Conservation (phyloP, 805 yeast genomes). For the Tetrapisispora arboricola region DNA sequence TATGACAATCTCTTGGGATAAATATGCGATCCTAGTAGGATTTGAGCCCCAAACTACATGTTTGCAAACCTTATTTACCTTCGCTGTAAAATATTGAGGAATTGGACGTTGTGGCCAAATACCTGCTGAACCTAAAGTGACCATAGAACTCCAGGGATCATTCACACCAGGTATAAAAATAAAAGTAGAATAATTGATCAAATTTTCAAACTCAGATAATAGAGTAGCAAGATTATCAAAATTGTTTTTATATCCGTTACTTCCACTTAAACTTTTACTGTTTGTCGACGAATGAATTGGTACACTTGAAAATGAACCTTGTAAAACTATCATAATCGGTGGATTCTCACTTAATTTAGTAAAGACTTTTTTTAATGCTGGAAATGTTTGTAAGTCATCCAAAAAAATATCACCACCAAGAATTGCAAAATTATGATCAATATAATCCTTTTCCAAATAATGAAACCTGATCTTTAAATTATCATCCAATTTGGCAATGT, state of each 20-base stretch:
- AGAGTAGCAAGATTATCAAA: slow-evolving; percentile 69
- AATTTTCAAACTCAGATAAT: slow-evolving; percentile 38
- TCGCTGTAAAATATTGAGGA: slow-evolving; percentile 60
- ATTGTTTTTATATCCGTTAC: slow-evolving; percentile 49
- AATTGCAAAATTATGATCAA: slow-evolving; percentile 50
- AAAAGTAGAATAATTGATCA: slow-evolving; percentile 38
- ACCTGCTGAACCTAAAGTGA: slow-evolving; percentile 48
- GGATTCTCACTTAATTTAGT: slow-evolving; percentile 40
- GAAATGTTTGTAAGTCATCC: slow-evolving; percentile 48
- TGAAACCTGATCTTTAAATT: slow-evolving; percentile 45
- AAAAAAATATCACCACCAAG: slow-evolving; percentile 68
- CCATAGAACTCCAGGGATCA: slow-evolving; percentile 85
- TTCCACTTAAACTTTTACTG: slow-evolving; percentile 38
- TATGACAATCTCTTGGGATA: slow-evolving; percentile 74
- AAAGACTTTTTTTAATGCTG: slow-evolving; percentile 58
- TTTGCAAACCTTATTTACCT: slow-evolving; percentile 50
- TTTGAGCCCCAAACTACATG: slow-evolving; percentile 57
- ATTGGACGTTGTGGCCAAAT: slow-evolving; percentile 66
- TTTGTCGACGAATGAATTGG: slow-evolving; percentile 54
- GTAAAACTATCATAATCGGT: slow-evolving; percentile 64
- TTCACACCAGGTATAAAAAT: slow-evolving; percentile 79
- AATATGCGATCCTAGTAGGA: slow-evolving; percentile 67
- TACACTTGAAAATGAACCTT: slow-evolving; percentile 67
- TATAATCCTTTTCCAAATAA: slow-evolving; percentile 44
- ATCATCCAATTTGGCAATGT: slow-evolving; percentile 49